Base-by-base conservation (phyloP, 2,329 filamentous ascomycete species). In the Penicillium corylophilum region DNA sequence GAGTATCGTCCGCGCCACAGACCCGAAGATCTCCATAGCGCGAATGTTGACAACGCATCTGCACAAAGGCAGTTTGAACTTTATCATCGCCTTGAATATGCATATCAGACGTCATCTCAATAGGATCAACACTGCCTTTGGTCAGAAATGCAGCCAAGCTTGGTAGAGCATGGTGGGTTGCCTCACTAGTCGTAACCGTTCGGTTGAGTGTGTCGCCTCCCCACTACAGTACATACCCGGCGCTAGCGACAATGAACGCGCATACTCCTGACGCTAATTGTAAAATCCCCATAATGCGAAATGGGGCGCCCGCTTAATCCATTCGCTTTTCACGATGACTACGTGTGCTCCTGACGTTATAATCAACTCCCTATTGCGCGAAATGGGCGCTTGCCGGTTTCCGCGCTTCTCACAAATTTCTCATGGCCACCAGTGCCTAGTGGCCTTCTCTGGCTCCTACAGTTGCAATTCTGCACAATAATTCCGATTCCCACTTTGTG, bases 191-290 rank as follows among this genome's bases (percentile, higher is more conserved):
- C 42, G 43, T 36, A 39, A 46, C 15, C 28, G 33, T 43, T 40
- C 39, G 26, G 26, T 10, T 3, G 43, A 31, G 8, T 33, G 18
- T 45, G 22, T 35, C 20, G 26, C 35, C 51, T 43, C 55, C 48
- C 51, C 52, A 52, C 51, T 41, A 38, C 45, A 52, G 40, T 54
- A 59, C 56, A 54, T n/a, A n/a, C n/a, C 57, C 60, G 54, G 61
- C 58, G 58, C 58, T 62, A 60, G 60, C 58, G 60, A 46, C 48
- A 51, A 58, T 52, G 58, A 46, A 57, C 57, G 56, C 58, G 58
- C 58, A 61, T 58, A 52, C 58, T 26, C 44, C 38, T 46, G 51
- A 41, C 44, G 42, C 47, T 56, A 55, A 57, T 53, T 48, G 48
- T 50, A 55, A 58, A 46, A 28, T 28, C 26, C 48, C 16, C 44